Conservation (phyloP, 352 stramenopile species). For the Globisporangium heterothallicum region DNA sequence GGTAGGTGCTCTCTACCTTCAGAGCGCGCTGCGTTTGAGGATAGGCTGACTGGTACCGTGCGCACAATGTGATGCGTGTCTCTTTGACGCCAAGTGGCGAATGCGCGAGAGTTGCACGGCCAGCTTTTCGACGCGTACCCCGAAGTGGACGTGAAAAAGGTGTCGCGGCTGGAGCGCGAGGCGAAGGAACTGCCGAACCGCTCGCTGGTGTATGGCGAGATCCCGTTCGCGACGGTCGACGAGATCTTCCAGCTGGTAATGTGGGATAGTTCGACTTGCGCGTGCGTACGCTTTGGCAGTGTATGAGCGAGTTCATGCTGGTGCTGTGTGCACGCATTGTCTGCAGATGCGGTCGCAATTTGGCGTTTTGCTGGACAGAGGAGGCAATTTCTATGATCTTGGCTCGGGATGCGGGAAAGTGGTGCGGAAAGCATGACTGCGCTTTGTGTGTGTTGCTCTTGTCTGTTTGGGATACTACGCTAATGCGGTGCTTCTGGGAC, state of each 20-base stretch:
- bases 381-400: slow-evolving; percentile 67
- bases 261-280: neutral
- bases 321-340: neutral
- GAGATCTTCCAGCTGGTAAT: slow-evolving; percentile 54
- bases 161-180: slow-evolving; percentile 59
- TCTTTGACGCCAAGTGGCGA: slow-evolving; percentile 24
- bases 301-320: neutral
- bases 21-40: neutral
- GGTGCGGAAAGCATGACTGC: too few species aligned
- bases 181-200: slow-evolving; percentile 56
- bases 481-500: too few species aligned
- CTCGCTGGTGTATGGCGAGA: slow-evolving; percentile 63
- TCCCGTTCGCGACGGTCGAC: slow-evolving; percentile 48
- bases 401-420: slow-evolving; percentile 71
- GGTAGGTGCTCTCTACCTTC: slow-evolving; percentile 8
- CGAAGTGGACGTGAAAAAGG: slow-evolving; percentile 43
- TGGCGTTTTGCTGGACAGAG: slow-evolving; percentile 49
- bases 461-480: too few species aligned
- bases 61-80: neutral
- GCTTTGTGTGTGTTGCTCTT: too few species aligned
- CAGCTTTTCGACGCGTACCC: slow-evolving; percentile 47
- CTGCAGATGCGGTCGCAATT: slow-evolving; percentile 53
- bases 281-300: neutral
- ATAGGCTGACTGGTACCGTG: neutral
- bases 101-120: slow-evolving; percentile 31